phyloP scores from a whole-genome alignment of 2,329 filamentous ascomycete genomes.

The Ophiosphaerella narmari region DNA sequence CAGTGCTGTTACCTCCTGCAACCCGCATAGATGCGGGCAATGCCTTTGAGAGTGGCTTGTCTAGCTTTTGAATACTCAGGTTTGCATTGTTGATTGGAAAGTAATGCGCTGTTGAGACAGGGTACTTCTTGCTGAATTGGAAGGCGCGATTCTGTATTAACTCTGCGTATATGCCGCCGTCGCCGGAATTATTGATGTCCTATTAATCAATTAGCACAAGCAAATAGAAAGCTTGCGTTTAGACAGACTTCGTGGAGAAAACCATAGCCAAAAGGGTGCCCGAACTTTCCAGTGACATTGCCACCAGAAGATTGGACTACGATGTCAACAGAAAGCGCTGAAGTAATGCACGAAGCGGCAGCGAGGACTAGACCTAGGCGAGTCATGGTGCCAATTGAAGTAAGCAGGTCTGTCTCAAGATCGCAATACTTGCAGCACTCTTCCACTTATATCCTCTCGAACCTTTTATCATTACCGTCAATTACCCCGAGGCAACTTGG shows the following conservation, averaged over 20 bases:
- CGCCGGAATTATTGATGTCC: constrained; percentile 68
- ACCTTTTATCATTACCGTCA: neutral
- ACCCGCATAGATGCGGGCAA: constrained; percentile 52
- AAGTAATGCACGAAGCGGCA: constrained; percentile 27
- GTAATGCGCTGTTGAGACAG: constrained; percentile 33
- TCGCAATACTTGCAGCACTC: neutral
- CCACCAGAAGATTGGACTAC: constrained; percentile 33
- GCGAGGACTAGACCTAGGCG: constrained; percentile 21
- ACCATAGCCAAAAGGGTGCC: constrained; percentile 35
- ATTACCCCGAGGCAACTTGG: constrained; percentile 8
- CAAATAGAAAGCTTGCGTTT: neutral
- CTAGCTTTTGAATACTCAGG: constrained; percentile 46
- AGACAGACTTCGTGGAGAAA: constrained; percentile 35
- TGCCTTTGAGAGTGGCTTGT: constrained; percentile 51
- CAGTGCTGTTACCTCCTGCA: constrained; percentile 42
- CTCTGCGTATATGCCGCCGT: constrained; percentile 75
- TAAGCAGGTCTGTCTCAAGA: constrained; percentile 6
- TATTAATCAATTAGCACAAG: constrained; percentile 7
- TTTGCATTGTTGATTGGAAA: constrained; percentile 41
- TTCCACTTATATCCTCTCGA: constrained; percentile 1
- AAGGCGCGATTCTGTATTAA: constrained; percentile 73
- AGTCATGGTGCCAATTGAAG: constrained; percentile 25
- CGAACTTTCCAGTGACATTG: constrained; percentile 35
- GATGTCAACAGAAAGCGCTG: constrained; percentile 30
- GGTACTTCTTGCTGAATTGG: constrained; percentile 52